Conservation (phyloP, 495 filamentous ascomycete genomes). For the Penicillium bovifimosum region DNA sequence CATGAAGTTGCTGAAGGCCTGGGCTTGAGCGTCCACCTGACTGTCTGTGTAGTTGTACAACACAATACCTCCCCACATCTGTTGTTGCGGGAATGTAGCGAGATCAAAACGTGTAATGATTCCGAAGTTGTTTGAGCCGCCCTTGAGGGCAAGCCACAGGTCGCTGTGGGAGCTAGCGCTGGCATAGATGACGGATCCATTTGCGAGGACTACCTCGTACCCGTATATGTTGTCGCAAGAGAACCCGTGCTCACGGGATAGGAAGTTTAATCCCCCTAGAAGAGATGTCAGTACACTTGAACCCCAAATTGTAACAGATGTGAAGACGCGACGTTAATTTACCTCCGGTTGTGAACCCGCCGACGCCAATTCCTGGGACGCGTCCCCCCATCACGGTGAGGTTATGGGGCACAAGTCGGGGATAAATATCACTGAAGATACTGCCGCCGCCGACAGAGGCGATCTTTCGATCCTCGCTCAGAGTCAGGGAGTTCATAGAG, state of each 20-base stretch:
- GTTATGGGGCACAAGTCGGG: slow-evolving; percentile 35
- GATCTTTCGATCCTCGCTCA: slow-evolving; percentile 26
- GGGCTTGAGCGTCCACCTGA: no score
- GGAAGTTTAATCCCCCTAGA: slow-evolving; percentile 45
- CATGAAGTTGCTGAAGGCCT: slow-evolving; percentile 25
- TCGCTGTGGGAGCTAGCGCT: slow-evolving; percentile 47
- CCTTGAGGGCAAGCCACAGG: slow-evolving; percentile 56
- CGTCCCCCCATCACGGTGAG: slow-evolving; percentile 49
- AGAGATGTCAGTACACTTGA: no score
- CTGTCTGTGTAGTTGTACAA: background rate
- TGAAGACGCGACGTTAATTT: no score
- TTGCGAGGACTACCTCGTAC: slow-evolving; percentile 57
- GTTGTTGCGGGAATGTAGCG: slow-evolving; percentile 39
- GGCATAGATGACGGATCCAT: slow-evolving; percentile 51
- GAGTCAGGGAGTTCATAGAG: slow-evolving; percentile 34
- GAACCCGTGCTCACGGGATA: slow-evolving; percentile 42
- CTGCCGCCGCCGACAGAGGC: background rate
- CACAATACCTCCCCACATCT: slow-evolving; percentile 37
- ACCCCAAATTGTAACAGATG: no score
- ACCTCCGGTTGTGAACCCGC: background rate
- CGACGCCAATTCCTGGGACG: slow-evolving; percentile 30
- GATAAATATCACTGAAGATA: slow-evolving; percentile 35
- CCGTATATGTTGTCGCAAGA: slow-evolving; percentile 46
- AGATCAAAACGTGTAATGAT: slow-evolving; percentile 48
- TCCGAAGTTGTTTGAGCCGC: slow-evolving; percentile 51